Conservation (phyloP, 2,329 filamentous ascomycete genomes). For the Phyllosticta ampelicida region DNA sequence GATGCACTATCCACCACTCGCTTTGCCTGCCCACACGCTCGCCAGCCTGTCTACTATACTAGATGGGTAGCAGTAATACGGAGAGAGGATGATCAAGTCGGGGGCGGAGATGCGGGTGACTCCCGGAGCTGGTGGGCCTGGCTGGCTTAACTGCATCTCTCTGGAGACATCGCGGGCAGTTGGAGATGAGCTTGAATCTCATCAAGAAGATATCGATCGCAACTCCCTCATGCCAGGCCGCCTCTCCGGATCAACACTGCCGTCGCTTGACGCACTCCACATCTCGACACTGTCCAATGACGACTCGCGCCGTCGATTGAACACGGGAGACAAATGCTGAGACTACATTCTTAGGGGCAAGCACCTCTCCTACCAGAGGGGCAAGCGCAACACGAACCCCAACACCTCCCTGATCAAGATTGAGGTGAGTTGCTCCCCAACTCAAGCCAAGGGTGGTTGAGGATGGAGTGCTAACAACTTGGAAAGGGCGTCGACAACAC, state of each 20-base stretch:
- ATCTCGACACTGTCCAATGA: background rate
- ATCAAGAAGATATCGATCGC: background rate
- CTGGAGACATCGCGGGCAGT: background rate
- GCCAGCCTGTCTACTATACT: background rate
- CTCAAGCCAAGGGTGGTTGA: background rate
- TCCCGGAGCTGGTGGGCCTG: background rate
- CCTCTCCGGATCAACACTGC: background rate
- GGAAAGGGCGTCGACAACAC: slow-evolving; percentile 63
- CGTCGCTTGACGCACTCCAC: background rate
- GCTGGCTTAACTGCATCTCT: background rate
- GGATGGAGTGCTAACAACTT: background rate
- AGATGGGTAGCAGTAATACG: background rate
- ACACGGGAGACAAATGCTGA: slow-evolving; percentile 1
- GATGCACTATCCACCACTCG: background rate
- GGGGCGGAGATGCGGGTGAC: background rate
- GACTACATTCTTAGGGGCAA: slow-evolving; percentile 55
- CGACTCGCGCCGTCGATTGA: background rate
- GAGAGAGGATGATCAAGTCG: background rate
- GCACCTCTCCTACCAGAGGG: slow-evolving; percentile 93
- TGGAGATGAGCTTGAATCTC: background rate
- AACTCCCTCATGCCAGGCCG: background rate
- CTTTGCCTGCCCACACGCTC: background rate
- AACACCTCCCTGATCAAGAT: slow-evolving; percentile 89
- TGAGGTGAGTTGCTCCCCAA: slow-evolving; percentile 45
- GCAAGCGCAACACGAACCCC: slow-evolving; percentile 46